Percentiles rank a stretch among this genome's conserved stretches.
phyloP scores from a whole-genome alignment of 768 basidiomycete genomes.

The Tulasnella sp. region DNA sequence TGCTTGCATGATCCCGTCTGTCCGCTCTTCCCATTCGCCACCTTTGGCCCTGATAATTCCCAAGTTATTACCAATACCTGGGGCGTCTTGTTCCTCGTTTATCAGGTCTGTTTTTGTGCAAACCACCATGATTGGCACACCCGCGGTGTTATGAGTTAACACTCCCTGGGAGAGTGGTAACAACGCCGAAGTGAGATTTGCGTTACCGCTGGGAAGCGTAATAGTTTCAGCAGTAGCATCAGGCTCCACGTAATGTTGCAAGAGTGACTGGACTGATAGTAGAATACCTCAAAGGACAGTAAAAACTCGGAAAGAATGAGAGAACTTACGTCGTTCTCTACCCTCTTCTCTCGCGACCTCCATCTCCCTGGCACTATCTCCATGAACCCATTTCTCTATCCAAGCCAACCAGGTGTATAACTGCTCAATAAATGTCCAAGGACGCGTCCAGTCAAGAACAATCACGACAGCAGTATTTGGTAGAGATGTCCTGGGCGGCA shows the following conservation, averaged over 20 bases:
- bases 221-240: conserved; percentile 34
- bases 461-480: conserved; percentile 70
- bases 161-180: conserved; percentile 77
- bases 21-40: conserved; percentile 87
- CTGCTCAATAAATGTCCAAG: conserved; percentile 82
- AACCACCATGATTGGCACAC: conserved; percentile 75
- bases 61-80: conserved; percentile 69
- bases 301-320: background rate
- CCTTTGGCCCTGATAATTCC: conserved; percentile 88
- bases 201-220: conserved; percentile 38
- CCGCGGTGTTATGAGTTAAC: conserved; percentile 73
- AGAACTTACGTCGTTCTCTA: conserved; percentile 60
- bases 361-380: conserved; percentile 55
- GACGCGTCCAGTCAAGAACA: conserved; percentile 88
- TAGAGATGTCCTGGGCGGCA: conserved; percentile 55
- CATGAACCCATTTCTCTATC: conserved; percentile 70
- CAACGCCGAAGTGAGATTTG: conserved; percentile 51
- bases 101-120: conserved; percentile 92
- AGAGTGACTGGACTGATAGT: conserved; percentile 61
- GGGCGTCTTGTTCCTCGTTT: conserved; percentile 61
- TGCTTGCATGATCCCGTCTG: conserved; percentile 92
- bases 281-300: conserved; percentile 4
- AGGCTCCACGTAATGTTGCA: conserved; percentile 85
- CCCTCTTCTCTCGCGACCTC: conserved; percentile 68
- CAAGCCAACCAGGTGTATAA: conserved; percentile 73